These are phyloP conservation scores for Sporobolus alterniflorus DNA, from an alignment of 202 grass and related monocot species.

Conservation along the genomic window DNA sequence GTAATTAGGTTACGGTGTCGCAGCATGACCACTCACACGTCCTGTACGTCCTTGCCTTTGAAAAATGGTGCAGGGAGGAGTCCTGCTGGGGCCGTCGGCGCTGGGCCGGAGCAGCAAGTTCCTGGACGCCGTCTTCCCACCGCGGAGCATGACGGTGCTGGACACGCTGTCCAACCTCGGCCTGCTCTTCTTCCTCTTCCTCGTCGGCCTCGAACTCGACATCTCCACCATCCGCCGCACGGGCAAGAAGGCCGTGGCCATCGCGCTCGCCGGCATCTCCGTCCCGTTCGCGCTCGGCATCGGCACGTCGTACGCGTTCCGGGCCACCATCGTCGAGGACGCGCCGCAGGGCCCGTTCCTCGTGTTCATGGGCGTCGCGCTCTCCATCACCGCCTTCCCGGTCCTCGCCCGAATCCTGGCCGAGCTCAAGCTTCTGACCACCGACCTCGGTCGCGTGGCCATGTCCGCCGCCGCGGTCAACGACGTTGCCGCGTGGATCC, in stretches of 20 bases:
- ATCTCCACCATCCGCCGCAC: slow-evolving; percentile 67
- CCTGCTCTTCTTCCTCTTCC: slow-evolving; percentile 82
- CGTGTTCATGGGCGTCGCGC: slow-evolving; percentile 90
- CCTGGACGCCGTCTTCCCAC: slow-evolving; percentile 62
- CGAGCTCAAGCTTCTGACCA: slow-evolving; percentile 89
- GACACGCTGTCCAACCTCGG: slow-evolving; percentile 83
- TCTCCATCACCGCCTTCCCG: slow-evolving; percentile 93
- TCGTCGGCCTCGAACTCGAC: slow-evolving; percentile 81
- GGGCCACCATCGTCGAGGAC: slow-evolving; percentile 65
- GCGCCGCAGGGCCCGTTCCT: slow-evolving; percentile 58
- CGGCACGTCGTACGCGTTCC: slow-evolving; percentile 70
- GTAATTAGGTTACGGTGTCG: no score
- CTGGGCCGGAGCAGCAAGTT: slow-evolving; percentile 79
- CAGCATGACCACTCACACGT: background rate
- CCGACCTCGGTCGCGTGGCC: slow-evolving; percentile 76
- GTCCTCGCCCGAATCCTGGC: slow-evolving; percentile 87
- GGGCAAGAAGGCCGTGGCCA: slow-evolving; percentile 68
- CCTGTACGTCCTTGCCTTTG: background rate
- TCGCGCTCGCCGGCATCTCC: slow-evolving; percentile 68
- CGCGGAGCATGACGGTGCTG: slow-evolving; percentile 60
- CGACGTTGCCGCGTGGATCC: slow-evolving; percentile 81
- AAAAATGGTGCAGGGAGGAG: slow-evolving; percentile 74
- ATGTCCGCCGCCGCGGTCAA: slow-evolving; percentile 90
- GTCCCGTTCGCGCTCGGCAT: slow-evolving; percentile 71
- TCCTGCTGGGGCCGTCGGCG: slow-evolving; percentile 81